Conservation (phyloP, 352 stramenopile species). For the Lagenidium giganteum region DNA sequence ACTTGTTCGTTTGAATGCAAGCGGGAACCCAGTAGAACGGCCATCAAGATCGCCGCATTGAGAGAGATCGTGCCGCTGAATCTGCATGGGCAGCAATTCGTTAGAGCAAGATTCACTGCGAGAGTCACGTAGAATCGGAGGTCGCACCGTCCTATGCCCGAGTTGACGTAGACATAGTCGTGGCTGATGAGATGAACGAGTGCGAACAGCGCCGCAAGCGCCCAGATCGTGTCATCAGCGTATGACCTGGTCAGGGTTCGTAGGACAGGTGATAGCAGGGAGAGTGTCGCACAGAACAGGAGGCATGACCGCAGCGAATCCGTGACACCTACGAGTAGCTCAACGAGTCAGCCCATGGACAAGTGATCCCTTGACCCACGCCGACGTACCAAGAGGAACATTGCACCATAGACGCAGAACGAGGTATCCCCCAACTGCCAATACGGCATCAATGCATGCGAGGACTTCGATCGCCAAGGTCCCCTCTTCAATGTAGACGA, state of each 20-base stretch:
- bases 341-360: not conserved
- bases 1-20: constrained; percentile 89
- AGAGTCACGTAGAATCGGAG: not conserved
- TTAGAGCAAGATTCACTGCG: not conserved
- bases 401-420: constrained; percentile 47
- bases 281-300: constrained; percentile 80
- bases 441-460: constrained; percentile 45
- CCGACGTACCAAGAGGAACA: constrained; percentile 12
- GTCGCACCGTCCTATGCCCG: constrained; percentile 58
- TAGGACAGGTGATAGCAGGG: constrained; percentile 85
- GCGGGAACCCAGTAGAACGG: constrained; percentile 87
- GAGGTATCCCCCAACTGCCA: constrained; percentile 48
- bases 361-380: not conserved
- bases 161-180: constrained; percentile 89
- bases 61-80: constrained; percentile 89
- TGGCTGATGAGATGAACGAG: constrained; percentile 87
- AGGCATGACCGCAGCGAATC: constrained; percentile 66
- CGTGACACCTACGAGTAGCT: constrained; percentile 23
- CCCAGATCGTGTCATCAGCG: constrained; percentile 91
- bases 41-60: constrained; percentile 90
- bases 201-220: constrained; percentile 66
- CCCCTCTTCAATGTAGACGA: constrained; percentile 58
- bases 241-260: constrained; percentile 88
- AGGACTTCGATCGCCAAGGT: constrained; percentile 49
- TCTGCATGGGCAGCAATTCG: constrained; percentile 15